Conservation (phyloP, 495 filamentous ascomycete genomes). For the Neurospora cerealis region DNA sequence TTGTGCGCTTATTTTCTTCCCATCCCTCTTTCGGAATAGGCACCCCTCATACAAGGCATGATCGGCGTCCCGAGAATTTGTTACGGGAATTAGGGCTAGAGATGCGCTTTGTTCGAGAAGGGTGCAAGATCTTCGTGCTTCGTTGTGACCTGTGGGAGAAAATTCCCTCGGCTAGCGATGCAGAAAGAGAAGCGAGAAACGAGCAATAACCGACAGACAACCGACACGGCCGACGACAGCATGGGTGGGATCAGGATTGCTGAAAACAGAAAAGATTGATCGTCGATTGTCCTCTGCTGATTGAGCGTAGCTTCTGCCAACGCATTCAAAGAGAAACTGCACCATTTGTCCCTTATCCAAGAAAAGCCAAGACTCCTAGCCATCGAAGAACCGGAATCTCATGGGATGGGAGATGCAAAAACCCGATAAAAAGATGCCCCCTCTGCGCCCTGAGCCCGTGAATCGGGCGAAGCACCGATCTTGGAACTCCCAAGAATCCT, state of each 20-base stretch:
- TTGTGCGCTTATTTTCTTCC: not conserved
- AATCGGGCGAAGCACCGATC: not conserved
- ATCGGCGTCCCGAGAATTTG: not conserved
- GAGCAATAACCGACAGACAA: not conserved
- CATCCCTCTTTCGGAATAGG: not conserved
- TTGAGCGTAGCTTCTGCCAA: not conserved
- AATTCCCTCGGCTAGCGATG: not conserved
- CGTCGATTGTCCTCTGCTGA: not conserved
- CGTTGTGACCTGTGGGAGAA: not conserved
- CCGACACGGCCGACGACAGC: not conserved
- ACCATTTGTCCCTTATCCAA: not conserved
- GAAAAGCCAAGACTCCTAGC: not conserved
- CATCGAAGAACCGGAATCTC: not conserved
- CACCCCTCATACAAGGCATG: not conserved
- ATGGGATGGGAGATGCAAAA: not conserved
- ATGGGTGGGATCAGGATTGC: not conserved
- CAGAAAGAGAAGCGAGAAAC: not conserved
- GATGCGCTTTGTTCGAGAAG: not conserved
- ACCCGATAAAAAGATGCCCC: not conserved
- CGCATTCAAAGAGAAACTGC: too few species aligned
- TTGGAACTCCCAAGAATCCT: not conserved
- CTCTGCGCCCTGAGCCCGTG: not conserved
- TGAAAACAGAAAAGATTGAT: not conserved
- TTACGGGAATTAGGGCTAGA: not conserved
- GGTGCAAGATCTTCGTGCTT: not conserved